A percentile compares a stretch with the other conserved stretches of the same genome.
phyloP scores from a whole-genome alignment of 306 rosid genomes.

The Medicago ruthenica region DNA sequence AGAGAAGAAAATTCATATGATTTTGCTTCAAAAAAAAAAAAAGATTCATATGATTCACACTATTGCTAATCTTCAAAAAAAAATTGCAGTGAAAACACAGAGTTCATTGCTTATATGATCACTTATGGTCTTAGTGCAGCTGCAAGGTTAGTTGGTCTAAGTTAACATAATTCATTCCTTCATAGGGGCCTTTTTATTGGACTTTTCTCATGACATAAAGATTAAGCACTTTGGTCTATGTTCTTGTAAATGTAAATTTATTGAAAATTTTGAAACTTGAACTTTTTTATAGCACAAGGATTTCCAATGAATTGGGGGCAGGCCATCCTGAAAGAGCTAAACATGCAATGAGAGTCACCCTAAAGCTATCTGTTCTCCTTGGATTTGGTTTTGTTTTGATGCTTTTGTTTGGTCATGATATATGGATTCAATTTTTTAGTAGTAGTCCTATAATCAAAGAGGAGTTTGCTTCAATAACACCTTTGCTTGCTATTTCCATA shows the following conservation, averaged over 20 bases:
- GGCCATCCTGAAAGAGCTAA: slow-evolving; percentile 65
- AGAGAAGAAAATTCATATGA: not conserved
- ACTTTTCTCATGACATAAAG: not conserved
- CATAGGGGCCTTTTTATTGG: no score
- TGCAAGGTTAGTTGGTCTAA: slow-evolving; percentile 62
- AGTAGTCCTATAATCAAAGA: slow-evolving; percentile 49
- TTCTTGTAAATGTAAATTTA: not conserved
- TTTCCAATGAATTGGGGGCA: slow-evolving; percentile 88
- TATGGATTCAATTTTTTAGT: slow-evolving; percentile 71
- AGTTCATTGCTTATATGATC: slow-evolving; percentile 70
- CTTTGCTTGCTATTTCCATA: slow-evolving; percentile 71
- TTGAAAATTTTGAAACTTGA: slow-evolving; percentile 12
- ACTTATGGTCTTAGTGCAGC: slow-evolving; percentile 81
- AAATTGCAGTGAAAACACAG: slow-evolving; percentile 66
- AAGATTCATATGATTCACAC: not conserved
- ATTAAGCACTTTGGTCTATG: not conserved
- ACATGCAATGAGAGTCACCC: slow-evolving; percentile 72
- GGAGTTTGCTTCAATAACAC: slow-evolving; percentile 75
- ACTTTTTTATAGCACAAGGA: slow-evolving; percentile 68
- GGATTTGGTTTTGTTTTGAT: slow-evolving; percentile 54
- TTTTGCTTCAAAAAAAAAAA: slow-evolving; percentile 8
- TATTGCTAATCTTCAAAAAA: slow-evolving; percentile 1
- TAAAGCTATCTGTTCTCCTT: slow-evolving; percentile 72
- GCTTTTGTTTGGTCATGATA: slow-evolving; percentile 60
- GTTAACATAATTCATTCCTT: not conserved